Evolutionary conservation across 148 eudicot species (phyloP), one percentile per base, ranked within the genome.

Genomic region (Vaccinium macrocarpon): DNA sequence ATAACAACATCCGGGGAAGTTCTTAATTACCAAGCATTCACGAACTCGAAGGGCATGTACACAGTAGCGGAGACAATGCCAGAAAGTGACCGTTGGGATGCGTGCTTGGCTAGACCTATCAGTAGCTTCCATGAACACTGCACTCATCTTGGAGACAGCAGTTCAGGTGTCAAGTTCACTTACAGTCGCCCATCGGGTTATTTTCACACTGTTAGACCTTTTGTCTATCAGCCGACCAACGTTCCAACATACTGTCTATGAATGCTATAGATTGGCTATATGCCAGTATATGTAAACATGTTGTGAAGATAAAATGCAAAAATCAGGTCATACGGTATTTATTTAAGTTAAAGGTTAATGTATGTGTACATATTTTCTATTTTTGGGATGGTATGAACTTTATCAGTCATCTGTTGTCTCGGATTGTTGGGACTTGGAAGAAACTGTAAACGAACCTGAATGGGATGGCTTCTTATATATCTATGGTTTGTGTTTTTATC

Each of bases 51-150:
- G 84, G 99, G 99, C 16, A 85, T 94, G 52, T 97, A 97, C 87
- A 91, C 91, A 2, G 98, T 95, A 8, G 98, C 99, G 5, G 99
- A 97, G 88, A 97, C 99, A 9, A 97, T 97, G 98, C 95, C 99
- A 0, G 99, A 93, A 88, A 93, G 97, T 52, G 96, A 95, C 52
- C 93, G 94, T 15, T 97, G 99, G 99, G 97, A 92, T 86, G 95
- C 98, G 0, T 97, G 99, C 86, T 85, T 95, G 21, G 98, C 98
- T 0, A 91, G 99, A 84, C 99, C 99, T 7, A 95, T 97, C 87
- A 93, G 96, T 87, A 97, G 99, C 89, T 97, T 97, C 87, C 98
- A 97, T 49, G 93, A 91, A 53, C 93, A 90, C 85, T 97, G 99
- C 87, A 93, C 83, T 79, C 92, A 81, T 84, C 90, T 92, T 9